Conservation (phyloP, 2,329 filamentous ascomycete genomes). For the Paracorniculantispora psalliotae region DNA sequence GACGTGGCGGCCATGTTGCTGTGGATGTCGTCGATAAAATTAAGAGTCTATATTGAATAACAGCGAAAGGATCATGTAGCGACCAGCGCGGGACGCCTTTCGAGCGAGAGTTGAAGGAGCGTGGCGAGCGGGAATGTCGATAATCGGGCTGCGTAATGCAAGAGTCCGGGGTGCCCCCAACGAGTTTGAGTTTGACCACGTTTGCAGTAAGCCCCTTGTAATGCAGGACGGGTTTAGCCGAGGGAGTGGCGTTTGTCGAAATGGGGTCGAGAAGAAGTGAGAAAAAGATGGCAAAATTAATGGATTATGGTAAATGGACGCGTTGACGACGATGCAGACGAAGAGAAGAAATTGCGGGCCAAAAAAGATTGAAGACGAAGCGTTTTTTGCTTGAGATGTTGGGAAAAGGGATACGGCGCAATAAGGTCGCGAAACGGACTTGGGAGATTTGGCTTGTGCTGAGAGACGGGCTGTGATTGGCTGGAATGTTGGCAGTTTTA, state of each 20-base stretch:
- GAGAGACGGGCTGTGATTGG: background rate
- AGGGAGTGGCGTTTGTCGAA: background rate
- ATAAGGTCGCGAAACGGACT: background rate
- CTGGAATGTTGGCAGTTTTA: background rate
- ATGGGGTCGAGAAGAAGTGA: background rate
- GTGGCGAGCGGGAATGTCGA: background rate
- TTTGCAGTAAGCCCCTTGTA: constrained; percentile 9
- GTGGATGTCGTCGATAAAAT: background rate
- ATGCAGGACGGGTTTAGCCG: constrained; percentile 5
- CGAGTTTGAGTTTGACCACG: constrained; percentile 10
- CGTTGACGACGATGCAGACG: background rate
- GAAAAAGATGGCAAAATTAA: constrained; percentile 1
- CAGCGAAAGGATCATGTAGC: constrained; percentile 20
- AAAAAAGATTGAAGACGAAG: constrained; percentile 3
- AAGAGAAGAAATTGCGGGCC: background rate
- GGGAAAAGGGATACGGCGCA: constrained; percentile 2
- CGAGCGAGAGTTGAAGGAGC: constrained; percentile 1
- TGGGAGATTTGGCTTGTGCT: background rate
- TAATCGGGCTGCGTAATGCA: background rate
- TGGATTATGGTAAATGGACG: background rate
- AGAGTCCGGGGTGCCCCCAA: background rate
- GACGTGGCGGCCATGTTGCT: constrained; percentile 58
- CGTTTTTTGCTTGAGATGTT: background rate
- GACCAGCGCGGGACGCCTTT: constrained; percentile 29
- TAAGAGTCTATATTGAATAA: background rate